phyloP scores from a whole-genome alignment of 1,139 yeast species.

The Pichia sp. region DNA sequence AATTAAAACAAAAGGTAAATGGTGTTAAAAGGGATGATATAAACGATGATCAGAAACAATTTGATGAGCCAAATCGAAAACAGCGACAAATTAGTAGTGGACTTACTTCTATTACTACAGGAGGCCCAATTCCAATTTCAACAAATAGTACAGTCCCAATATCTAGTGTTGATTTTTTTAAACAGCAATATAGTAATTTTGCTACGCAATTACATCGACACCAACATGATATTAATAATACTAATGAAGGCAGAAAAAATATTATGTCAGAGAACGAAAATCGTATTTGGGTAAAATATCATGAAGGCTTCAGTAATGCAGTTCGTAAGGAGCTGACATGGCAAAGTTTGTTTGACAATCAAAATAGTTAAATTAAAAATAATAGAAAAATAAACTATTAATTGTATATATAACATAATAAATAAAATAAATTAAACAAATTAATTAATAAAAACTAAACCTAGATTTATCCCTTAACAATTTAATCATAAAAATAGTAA shows the following conservation, averaged over 20 bases:
- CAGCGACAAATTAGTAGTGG: no score
- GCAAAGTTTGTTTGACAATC: conserved; percentile 47
- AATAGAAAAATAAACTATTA: no score
- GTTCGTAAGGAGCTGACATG: conserved; percentile 82
- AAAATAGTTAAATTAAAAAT: no score
- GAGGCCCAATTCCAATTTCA: no score
- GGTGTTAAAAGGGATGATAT: neutral
- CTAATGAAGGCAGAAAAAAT: neutral
- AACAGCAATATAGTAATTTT: conserved; percentile 22
- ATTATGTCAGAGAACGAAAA: conserved; percentile 24
- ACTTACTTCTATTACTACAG: no score
- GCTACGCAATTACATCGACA: conserved; percentile 4
- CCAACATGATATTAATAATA: neutral
- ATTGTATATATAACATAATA: no score
- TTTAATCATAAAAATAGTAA: no score
- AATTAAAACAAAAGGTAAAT: neutral
- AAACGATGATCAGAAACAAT: neutral
- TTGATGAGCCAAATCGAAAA: no score
- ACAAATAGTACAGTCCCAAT: no score
- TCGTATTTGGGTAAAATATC: conserved; percentile 85
- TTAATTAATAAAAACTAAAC: no score
- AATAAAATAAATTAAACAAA: no score
- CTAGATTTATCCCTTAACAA: no score
- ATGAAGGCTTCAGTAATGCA: conserved; percentile 93
- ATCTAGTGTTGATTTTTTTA: conserved; percentile 32